Percentiles rank a stretch among this genome's conserved stretches.
phyloP scores from a whole-genome alignment of 345 rosid genomes.

The Bruguiera parviflora region DNA sequence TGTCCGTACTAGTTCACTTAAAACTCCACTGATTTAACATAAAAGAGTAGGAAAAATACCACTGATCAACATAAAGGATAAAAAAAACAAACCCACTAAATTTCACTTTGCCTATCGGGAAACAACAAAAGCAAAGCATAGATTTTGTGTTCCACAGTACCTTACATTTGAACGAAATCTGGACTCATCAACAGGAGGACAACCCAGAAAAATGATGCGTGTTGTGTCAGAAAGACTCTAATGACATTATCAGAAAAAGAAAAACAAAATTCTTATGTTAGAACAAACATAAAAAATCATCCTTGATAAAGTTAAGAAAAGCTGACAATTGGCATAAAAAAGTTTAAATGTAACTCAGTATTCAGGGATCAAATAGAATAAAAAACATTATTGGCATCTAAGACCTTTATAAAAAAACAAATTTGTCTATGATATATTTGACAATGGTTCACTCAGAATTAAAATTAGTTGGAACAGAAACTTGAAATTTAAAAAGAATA shows the following conservation, averaged over 20 bases:
- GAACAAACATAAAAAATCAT: neutral
- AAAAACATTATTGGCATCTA: neutral
- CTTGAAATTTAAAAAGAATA: neutral
- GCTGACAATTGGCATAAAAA: neutral
- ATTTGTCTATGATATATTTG: neutral
- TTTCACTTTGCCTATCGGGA: neutral
- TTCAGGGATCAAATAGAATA: neutral
- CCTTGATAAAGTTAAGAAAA: neutral
- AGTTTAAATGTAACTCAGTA: neutral
- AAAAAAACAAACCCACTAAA: neutral
- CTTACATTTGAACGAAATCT: slow-evolving; percentile 56
- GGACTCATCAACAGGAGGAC: slow-evolving; percentile 88
- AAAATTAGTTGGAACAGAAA: neutral
- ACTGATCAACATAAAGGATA: slow-evolving; percentile 2
- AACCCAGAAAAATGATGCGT: slow-evolving; percentile 63
- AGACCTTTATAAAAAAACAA: neutral
- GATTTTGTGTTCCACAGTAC: slow-evolving; percentile 30
- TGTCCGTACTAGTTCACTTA: no score
- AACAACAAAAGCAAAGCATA: neutral
- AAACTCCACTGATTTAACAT: no score
- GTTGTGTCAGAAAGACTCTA: slow-evolving; percentile 75
- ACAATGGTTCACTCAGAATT: neutral
- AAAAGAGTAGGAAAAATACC: slow-evolving; percentile 1
- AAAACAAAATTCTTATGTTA: neutral
- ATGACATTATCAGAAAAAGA: slow-evolving; percentile 4